Percentiles rank a stretch among this genome's conserved stretches.
Conservation (phyloP, 1,284 basidiomycete species). For the Ceratobasidium sp. region DNA sequence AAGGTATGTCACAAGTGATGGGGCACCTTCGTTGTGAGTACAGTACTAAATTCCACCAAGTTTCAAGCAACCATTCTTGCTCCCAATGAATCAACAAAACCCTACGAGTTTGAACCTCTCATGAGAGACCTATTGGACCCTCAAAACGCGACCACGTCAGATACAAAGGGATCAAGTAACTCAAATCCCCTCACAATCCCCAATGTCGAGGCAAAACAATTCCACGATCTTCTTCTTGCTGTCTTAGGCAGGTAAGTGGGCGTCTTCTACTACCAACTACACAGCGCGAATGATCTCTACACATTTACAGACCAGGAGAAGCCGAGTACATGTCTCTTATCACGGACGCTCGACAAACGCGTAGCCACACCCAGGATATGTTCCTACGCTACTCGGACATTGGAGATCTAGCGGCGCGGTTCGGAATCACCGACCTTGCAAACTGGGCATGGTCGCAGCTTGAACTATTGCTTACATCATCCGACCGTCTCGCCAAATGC, state of each 20-base stretch:
- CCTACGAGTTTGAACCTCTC: not conserved
- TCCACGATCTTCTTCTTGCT: constrained; percentile 7
- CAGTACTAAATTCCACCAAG: no score
- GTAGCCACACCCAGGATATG: not conserved
- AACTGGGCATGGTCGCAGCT: not conserved
- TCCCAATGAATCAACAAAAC: not conserved
- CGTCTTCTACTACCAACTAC: no score
- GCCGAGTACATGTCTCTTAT: not conserved
- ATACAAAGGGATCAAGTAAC: constrained; percentile 11
- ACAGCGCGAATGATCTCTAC: no score
- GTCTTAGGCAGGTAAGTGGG: constrained; percentile 18
- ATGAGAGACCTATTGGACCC: not conserved
- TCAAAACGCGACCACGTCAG: no score
- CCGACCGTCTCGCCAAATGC: not conserved
- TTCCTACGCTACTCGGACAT: constrained; percentile 11
- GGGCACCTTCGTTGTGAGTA: no score
- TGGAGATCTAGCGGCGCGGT: not conserved
- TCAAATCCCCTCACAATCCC: not conserved
- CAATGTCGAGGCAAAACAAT: not conserved
- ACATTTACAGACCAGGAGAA: not conserved
- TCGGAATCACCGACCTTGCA: not conserved
- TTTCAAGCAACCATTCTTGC: not conserved
- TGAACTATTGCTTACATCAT: constrained; percentile 14
- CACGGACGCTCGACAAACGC: not conserved
- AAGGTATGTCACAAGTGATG: no score